phyloP scores from a whole-genome alignment of 306 rosid species.

The Quercus wislizeni region DNA sequence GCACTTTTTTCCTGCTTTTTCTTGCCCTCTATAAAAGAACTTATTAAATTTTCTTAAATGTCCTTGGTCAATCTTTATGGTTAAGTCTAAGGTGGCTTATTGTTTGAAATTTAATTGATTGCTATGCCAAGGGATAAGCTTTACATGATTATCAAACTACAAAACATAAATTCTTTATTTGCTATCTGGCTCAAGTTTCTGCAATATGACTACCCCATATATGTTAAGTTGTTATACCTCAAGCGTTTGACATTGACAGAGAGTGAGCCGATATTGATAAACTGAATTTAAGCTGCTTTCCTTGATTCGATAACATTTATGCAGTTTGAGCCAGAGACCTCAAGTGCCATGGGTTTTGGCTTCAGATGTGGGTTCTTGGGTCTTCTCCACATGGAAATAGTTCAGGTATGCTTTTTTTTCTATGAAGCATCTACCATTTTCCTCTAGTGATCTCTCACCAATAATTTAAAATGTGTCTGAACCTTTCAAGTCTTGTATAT shows the following conservation, averaged over 20 bases:
- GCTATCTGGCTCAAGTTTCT: constrained; percentile 1
- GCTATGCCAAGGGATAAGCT: constrained; percentile 15
- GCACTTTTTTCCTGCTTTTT: not conserved
- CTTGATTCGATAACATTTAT: constrained; percentile 10
- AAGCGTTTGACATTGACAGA: not conserved
- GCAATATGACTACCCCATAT: not conserved
- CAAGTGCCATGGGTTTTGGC: constrained; percentile 98
- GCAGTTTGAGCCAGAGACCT: constrained; percentile 95
- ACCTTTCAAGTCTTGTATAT: constrained; percentile 17
- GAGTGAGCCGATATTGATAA: constrained; percentile 5
- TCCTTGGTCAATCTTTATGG: not conserved
- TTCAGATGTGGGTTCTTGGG: constrained; percentile 95
- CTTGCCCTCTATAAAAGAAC: not conserved
- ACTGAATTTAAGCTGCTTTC: constrained; percentile 14
- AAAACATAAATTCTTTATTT: not conserved
- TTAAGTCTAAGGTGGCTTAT: not conserved
- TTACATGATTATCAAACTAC: not conserved
- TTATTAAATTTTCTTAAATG: not conserved
- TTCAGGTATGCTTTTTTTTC: constrained; percentile 55
- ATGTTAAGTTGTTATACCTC: constrained; percentile 9
- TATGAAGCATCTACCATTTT: constrained; percentile 7
- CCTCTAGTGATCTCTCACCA: not conserved
- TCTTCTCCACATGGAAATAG: constrained; percentile 98
- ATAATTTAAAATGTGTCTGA: constrained; percentile 10
- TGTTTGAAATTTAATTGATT: not conserved